Conservation (phyloP, 257 asterid genomes). For the Fraxinus pennsylvanica region DNA sequence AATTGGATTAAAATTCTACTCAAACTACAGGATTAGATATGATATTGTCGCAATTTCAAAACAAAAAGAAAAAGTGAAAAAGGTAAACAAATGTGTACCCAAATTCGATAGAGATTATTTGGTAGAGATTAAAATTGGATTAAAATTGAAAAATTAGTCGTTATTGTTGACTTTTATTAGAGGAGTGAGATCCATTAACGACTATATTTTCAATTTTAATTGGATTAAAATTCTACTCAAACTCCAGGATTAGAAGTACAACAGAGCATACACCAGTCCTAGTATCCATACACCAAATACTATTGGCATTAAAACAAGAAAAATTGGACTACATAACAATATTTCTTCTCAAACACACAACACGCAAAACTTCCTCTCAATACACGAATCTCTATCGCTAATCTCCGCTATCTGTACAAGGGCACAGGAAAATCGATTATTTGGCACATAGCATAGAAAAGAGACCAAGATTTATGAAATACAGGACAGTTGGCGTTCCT, state of each 20-base stretch:
- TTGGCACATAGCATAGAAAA: conserved; percentile 17
- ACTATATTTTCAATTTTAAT: too few species aligned
- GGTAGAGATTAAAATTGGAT: too few species aligned
- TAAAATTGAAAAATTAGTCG: too few species aligned
- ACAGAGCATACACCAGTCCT: background rate
- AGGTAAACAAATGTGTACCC: background rate
- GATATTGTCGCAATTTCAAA: too few species aligned
- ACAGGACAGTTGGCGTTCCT: conserved; percentile 13
- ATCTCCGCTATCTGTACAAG: conserved; percentile 22
- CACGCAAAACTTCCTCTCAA: conserved; percentile 26
- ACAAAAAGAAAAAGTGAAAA: too few species aligned
- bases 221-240: too few species aligned
- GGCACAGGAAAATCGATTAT: conserved; percentile 28
- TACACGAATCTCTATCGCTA: conserved; percentile 36
- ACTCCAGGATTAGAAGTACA: background rate
- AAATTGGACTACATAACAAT: conserved; percentile 18
- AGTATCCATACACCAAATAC: background rate
- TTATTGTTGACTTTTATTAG: too few species aligned
- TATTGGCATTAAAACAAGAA: background rate
- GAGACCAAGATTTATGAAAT: conserved; percentile 17
- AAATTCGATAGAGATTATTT: conserved; percentile 17
- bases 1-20: too few species aligned
- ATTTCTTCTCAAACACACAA: conserved; percentile 20
- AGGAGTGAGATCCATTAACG: too few species aligned
- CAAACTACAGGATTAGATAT: too few species aligned